These are phyloP conservation scores for Clausena lansium DNA, from an alignment of 345 rosid species.

Conservation along the genomic window DNA sequence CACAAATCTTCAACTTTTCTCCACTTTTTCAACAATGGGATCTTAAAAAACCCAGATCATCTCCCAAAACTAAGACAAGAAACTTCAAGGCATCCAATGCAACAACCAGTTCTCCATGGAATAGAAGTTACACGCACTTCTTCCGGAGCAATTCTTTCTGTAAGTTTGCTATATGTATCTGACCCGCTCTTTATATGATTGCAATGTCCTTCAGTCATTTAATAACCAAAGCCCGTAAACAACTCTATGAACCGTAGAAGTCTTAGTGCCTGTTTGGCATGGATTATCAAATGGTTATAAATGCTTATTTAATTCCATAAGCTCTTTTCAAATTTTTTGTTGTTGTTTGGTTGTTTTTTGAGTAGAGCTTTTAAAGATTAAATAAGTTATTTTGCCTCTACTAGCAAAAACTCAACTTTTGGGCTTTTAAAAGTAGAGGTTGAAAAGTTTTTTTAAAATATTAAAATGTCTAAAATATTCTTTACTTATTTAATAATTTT, in stretches of 20 bases:
- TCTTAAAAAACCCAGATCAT: not conserved
- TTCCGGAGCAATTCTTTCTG: not conserved
- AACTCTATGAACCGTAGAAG: not conserved
- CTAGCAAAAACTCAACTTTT: no score
- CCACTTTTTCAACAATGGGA: not conserved
- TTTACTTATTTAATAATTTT: no score
- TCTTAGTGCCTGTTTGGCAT: not conserved
- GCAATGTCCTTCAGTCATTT: not conserved
- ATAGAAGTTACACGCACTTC: not conserved
- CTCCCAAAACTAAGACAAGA: not conserved
- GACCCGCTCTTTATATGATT: not conserved
- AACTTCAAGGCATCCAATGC: not conserved
- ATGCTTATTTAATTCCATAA: no score
- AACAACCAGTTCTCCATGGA: not conserved
- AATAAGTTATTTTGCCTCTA: no score
- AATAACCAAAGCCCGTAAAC: not conserved
- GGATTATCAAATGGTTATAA: no score
- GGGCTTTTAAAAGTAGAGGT: no score
- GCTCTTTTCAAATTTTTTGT: no score
- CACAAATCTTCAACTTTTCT: not conserved
- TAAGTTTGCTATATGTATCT: not conserved
- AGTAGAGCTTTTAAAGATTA: no score
- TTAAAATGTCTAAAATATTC: no score
- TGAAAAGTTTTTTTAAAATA: no score
- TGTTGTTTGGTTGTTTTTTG: no score